Conservation (phyloP, 371 early-diverging fungal genomes). For the Rhizopus sp. region DNA sequence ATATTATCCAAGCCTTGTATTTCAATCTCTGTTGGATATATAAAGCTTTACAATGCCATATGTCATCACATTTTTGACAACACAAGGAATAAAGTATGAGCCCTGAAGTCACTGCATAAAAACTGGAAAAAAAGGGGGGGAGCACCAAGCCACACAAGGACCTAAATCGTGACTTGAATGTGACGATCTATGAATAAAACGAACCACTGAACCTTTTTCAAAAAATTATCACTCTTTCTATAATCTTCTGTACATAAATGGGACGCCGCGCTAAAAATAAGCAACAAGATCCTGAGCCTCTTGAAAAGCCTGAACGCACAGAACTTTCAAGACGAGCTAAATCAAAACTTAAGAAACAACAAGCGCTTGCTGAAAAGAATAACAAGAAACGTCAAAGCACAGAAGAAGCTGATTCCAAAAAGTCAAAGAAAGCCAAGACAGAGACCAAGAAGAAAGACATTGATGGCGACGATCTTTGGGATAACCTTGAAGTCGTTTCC, state of each 20-base stretch:
- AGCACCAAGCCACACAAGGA: too few species aligned
- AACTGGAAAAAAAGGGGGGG: too few species aligned
- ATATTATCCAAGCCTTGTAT: too few species aligned
- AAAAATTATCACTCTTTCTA: background rate
- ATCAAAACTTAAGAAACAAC: slow-evolving; percentile 29
- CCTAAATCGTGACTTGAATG: slow-evolving; percentile 1
- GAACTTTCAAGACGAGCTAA: slow-evolving; percentile 35
- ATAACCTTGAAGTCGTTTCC: slow-evolving; percentile 54
- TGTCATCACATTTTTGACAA: too few species aligned
- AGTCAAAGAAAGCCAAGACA: slow-evolving; percentile 26
- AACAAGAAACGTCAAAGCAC: slow-evolving; percentile 38
- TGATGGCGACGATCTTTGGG: slow-evolving; percentile 42
- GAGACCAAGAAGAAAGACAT: slow-evolving; percentile 4
- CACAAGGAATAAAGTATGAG: too few species aligned
- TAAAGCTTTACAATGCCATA: too few species aligned
- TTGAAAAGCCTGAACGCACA: slow-evolving; percentile 30
- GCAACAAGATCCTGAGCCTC: slow-evolving; percentile 63
- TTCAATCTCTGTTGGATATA: too few species aligned
- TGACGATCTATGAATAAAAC: background rate
- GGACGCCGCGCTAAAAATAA: slow-evolving; percentile 68
- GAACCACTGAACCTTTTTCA: background rate
- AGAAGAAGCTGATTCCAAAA: slow-evolving; percentile 30
- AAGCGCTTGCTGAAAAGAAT: slow-evolving; percentile 36
- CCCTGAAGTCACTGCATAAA: too few species aligned
- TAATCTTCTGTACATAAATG: slow-evolving; percentile 26